A percentile compares a stretch with the other conserved stretches of the same genome.
These are phyloP conservation scores for Byssothecium circinans DNA, from an alignment of 2,329 filamentous ascomycete species.

Conservation along the genomic window DNA sequence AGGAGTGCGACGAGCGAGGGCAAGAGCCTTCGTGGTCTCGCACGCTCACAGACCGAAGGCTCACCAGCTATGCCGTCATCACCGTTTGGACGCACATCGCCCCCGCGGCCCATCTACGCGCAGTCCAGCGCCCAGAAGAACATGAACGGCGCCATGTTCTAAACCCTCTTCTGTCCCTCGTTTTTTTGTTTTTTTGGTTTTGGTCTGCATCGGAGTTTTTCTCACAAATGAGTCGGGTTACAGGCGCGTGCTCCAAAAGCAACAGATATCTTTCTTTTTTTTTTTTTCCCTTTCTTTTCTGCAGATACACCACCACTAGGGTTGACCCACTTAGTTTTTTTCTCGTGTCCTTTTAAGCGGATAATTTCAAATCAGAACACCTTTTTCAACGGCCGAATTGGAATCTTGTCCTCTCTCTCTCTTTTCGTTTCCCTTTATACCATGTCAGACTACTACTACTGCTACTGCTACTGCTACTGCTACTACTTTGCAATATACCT, in stretches of 20 bases:
- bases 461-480: constrained; percentile 1
- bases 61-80: constrained; percentile 32
- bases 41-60: constrained; percentile 29
- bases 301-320: constrained; percentile 2
- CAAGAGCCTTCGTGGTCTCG: constrained; percentile 50
- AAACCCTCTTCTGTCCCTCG: constrained; percentile 1
- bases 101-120: constrained; percentile 31
- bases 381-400: constrained; percentile 17
- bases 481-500: constrained; percentile 42
- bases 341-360: constrained; percentile 13
- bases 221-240: not conserved
- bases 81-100: constrained; percentile 31
- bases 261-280: constrained; percentile 8
- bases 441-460: constrained; percentile 6
- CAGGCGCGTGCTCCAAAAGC: constrained; percentile 12
- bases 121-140: constrained; percentile 25
- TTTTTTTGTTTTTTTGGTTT: too few relatives aligned
- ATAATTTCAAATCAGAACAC: constrained; percentile 5
- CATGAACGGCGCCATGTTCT: constrained; percentile 43
- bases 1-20: constrained; percentile 56
- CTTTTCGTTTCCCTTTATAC: constrained; percentile 14
- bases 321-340: too few relatives aligned
- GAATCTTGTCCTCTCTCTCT: constrained; percentile 3
- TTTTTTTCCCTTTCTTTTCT: constrained; percentile 9
- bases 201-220: not conserved